phyloP scores from a whole-genome alignment of 768 basidiomycete species.

The Leucocoprinus leucothites region DNA sequence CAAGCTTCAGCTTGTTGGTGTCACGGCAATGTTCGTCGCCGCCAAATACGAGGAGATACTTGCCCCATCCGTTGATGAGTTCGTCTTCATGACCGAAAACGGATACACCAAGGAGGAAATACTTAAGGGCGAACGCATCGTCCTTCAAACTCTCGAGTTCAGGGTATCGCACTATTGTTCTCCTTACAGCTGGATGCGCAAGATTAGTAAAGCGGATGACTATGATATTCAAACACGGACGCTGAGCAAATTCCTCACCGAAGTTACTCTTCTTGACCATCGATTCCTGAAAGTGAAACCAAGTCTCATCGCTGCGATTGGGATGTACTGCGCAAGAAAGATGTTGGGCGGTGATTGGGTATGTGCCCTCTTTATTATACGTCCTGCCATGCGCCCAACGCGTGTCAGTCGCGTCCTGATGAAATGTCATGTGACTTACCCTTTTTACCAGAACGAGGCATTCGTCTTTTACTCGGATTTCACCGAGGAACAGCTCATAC shows the following conservation, averaged over 20 bases:
- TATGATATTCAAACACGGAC: constrained; percentile 98
- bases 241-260: constrained; percentile 95
- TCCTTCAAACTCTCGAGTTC: constrained; percentile 94
- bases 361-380: constrained; percentile 36
- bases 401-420: constrained; percentile 14
- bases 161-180: constrained; percentile 96
- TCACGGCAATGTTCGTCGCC: constrained; percentile 98
- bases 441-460: constrained; percentile 64
- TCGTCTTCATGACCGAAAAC: constrained; percentile 96
- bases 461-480: constrained; percentile 93
- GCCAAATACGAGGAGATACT: constrained; percentile 99
- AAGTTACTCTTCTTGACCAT: constrained; percentile 90
- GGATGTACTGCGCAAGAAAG: constrained; percentile 92
- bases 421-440: constrained; percentile 34
- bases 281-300: constrained; percentile 93
- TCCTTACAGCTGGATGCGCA: constrained; percentile 98
- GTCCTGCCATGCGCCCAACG: constrained; percentile 12
- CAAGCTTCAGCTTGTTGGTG: constrained; percentile 94
- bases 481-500: constrained; percentile 82
- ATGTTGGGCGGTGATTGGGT: constrained; percentile 99
- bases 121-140: constrained; percentile 95
- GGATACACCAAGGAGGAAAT: constrained; percentile 95
- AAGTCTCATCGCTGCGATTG: constrained; percentile 89
- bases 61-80: constrained; percentile 96
- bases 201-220: constrained; percentile 97